These are phyloP conservation scores for Candida qinlingensis DNA, from an alignment of 805 yeast genomes.

Conservation along the genomic window DNA sequence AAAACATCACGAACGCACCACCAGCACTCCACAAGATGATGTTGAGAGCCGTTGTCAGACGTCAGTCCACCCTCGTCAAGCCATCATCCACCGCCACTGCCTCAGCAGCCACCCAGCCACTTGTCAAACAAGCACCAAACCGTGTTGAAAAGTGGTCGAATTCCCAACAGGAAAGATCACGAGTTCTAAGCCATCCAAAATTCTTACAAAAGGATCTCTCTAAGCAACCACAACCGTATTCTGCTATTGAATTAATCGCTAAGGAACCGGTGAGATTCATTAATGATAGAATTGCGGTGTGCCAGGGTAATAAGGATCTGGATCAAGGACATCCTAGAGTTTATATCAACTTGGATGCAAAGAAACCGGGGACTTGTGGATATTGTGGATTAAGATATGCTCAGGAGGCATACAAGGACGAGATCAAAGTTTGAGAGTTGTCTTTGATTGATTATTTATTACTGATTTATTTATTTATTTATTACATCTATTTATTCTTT, in stretches of 20 bases:
- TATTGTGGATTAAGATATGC: constrained; percentile 69
- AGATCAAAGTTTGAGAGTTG: constrained; percentile 6
- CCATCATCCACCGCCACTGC: neutral
- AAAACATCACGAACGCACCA: neutral
- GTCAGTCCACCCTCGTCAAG: constrained; percentile 5
- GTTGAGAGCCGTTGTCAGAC: constrained; percentile 3
- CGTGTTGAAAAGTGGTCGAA: constrained; percentile 65
- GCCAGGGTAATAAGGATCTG: constrained; percentile 72
- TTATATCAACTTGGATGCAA: constrained; percentile 73
- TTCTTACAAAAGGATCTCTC: constrained; percentile 67
- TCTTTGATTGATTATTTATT: neutral
- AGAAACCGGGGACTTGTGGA: constrained; percentile 68
- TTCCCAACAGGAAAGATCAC: constrained; percentile 38
- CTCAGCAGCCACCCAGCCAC: constrained; percentile 1
- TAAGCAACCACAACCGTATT: constrained; percentile 71
- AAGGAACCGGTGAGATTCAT: constrained; percentile 66
- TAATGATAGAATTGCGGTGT: constrained; percentile 60
- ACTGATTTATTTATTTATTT: constrained; percentile 5
- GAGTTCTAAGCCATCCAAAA: constrained; percentile 24
- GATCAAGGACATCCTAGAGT: constrained; percentile 83
- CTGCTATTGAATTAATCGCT: constrained; percentile 80
- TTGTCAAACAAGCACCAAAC: constrained; percentile 67
- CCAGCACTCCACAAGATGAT: neutral
- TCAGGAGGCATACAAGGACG: constrained; percentile 17
- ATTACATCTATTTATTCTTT: constrained; percentile 7